Evolutionary conservation across 1,139 yeast genomes (phyloP).

Genomic region (Eremothecium cymbalariae): DNA sequence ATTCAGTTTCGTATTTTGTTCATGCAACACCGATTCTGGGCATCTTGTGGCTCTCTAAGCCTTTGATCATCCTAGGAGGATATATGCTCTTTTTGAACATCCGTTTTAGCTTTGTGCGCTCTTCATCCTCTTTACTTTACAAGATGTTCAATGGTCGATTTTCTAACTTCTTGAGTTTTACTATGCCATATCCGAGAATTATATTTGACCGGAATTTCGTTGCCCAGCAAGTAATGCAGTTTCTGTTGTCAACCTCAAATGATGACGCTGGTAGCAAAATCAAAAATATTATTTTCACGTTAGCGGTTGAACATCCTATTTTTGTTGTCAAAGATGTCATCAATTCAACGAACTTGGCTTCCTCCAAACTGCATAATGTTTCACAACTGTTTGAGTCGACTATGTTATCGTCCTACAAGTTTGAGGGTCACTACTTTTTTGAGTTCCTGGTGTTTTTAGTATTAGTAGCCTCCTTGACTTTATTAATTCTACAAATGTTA

Average conservation of each 20-base stretch:
- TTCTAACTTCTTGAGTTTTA: constrained; percentile 6
- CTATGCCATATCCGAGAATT: constrained; percentile 9
- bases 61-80: constrained; percentile 6
- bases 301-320: constrained; percentile 25
- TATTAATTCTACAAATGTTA: constrained; percentile 31
- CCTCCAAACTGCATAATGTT: constrained; percentile 1
- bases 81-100: constrained; percentile 14
- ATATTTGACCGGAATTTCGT: constrained; percentile 13
- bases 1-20: constrained; percentile 2
- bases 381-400: constrained; percentile 14
- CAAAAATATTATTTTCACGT: constrained; percentile 9
- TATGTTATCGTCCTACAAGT: constrained; percentile 31
- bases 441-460: constrained; percentile 39
- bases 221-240: constrained; percentile 9
- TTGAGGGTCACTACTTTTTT: constrained; percentile 36
- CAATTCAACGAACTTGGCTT: background rate
- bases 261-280: constrained; percentile 2
- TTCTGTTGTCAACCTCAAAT: background rate
- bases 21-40: constrained; percentile 5
- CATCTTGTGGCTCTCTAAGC: constrained; percentile 9
- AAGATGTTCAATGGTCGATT: constrained; percentile 12
- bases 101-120: constrained; percentile 14
- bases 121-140: constrained; percentile 17
- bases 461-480: constrained; percentile 36
- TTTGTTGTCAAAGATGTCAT: constrained; percentile 17